These are phyloP conservation scores for Anthostomella pinea DNA, from an alignment of 2,329 filamentous ascomycete species.

Conservation along the genomic window DNA sequence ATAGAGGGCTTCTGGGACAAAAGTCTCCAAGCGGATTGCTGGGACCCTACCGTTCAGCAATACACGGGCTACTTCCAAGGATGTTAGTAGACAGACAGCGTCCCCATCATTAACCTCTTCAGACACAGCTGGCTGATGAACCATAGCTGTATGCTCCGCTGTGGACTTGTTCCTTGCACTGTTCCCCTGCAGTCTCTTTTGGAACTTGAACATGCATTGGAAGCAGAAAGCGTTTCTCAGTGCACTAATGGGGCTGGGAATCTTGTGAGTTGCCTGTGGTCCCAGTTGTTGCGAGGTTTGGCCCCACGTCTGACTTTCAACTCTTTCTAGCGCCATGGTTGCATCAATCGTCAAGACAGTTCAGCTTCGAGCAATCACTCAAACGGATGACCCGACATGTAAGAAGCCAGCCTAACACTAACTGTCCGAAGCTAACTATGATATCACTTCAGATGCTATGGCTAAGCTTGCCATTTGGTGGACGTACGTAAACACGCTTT, in stretches of 20 bases:
- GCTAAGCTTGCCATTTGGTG: too few relatives aligned
- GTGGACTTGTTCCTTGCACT: conserved; percentile 15
- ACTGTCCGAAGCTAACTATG: too few relatives aligned
- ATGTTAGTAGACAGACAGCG: conserved; percentile 10
- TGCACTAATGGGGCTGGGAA: conserved; percentile 14
- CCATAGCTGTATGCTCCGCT: conserved; percentile 11
- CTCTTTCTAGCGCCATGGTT: conserved; percentile 10
- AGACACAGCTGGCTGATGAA: conserved; percentile 1
- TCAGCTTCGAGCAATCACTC: conserved; percentile 3
- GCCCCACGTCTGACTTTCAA: background rate
- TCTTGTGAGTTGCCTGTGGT: conserved; percentile 13
- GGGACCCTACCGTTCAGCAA: conserved; percentile 9
- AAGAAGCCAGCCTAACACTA: too few relatives aligned
- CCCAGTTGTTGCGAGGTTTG: background rate
- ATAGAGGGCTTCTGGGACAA: conserved; percentile 13
- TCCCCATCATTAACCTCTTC: background rate
- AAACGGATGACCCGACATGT: conserved; percentile 8
- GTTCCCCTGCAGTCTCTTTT: conserved; percentile 16
- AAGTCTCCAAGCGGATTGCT: conserved; percentile 7
- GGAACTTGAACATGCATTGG: conserved; percentile 16
- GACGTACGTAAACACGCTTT: too few relatives aligned
- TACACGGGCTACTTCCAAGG: conserved; percentile 17
- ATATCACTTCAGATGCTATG: too few relatives aligned
- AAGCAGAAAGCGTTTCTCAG: conserved; percentile 12
- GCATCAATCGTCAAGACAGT: conserved; percentile 17